Evolutionary conservation across 805 yeast genomes (phyloP), one percentile per base, ranked within the genome.

Genomic region (Barnettozyma siamensis): DNA sequence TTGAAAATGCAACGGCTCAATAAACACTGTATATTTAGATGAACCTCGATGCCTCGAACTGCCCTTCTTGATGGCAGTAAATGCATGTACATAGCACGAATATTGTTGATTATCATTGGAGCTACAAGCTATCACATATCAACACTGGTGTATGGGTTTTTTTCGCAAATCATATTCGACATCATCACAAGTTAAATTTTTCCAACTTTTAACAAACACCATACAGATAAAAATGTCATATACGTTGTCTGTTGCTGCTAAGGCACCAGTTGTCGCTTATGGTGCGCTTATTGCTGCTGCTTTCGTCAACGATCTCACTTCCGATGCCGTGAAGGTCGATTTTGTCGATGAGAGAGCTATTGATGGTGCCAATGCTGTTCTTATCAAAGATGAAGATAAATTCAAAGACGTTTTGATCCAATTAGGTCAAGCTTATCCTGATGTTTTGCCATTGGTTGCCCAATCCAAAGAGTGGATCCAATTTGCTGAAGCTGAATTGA

Each of bases 221-320:
- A n/a, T n/a, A n/a, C n/a, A n/a, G n/a, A n/a, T n/a, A 23, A 23
- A 28, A 30, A 64, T 76, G 58, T 66, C 69, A 15, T 50, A 48
- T 44, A 57, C 62, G 36, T 69, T 89, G 47, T 72, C 80, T 43
- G 65, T 89, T 49, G 95, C 95, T 44, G 88, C 86, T 42, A 89
- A 88, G 70, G 94, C 96, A 5, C 86, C 86, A 16, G 72, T 75
- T 38, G 82, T 86, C 43, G 93, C 91, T 23, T 91, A 87, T 60
- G 75, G 86, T 6, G 78, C 80, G 15, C 65, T 88, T 46, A 78
- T 86, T 53, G 94, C 94, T 33, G 85, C 88, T 33, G 80, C 83
- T 18, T 72, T 84, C 38, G 78, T 83, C 55, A 85, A 86, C 65
- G 63, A 69, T 24, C 60, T 65, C 38, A 67, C 66, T 5, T 72